Conservation (phyloP, 2,329 filamentous ascomycete species). For the Pseudopyricularia cyperi region DNA sequence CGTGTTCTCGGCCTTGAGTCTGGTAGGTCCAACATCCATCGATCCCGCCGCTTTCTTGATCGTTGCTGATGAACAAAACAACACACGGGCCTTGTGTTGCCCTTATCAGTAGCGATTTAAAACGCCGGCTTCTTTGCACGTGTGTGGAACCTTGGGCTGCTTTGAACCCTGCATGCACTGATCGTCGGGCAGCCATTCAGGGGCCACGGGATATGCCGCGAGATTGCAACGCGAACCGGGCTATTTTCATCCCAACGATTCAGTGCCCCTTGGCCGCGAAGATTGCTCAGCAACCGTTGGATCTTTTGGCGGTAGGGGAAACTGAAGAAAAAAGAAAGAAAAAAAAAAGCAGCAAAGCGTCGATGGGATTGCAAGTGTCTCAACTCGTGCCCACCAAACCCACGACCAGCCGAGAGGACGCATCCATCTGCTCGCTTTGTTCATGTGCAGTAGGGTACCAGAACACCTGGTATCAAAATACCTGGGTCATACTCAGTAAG, state of each 20-base stretch:
- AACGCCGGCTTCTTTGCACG: neutral
- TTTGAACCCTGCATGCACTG: neutral
- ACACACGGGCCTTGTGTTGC: neutral
- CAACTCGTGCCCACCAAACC: too few species aligned
- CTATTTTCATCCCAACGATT: neutral
- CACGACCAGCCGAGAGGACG: too few species aligned
- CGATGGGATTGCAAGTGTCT: too few species aligned
- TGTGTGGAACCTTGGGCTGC: neutral
- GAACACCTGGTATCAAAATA: too few species aligned
- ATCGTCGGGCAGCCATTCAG: neutral
- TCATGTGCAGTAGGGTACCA: too few species aligned
- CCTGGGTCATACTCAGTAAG: too few species aligned
- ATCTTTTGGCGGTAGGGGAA: too few species aligned
- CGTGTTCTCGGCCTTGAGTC: neutral
- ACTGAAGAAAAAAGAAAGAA: too few species aligned
- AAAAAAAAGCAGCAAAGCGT: too few species aligned
- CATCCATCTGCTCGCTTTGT: too few species aligned
- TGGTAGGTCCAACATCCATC: neutral
- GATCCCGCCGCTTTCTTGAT: neutral
- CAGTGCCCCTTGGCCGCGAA: neutral
- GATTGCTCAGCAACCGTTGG: too few species aligned
- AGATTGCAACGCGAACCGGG: neutral
- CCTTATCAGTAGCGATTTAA: neutral
- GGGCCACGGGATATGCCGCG: neutral
- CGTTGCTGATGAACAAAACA: neutral